phyloP scores from a whole-genome alignment of 2,329 filamentous ascomycete species.

The Penicillium sp. region DNA sequence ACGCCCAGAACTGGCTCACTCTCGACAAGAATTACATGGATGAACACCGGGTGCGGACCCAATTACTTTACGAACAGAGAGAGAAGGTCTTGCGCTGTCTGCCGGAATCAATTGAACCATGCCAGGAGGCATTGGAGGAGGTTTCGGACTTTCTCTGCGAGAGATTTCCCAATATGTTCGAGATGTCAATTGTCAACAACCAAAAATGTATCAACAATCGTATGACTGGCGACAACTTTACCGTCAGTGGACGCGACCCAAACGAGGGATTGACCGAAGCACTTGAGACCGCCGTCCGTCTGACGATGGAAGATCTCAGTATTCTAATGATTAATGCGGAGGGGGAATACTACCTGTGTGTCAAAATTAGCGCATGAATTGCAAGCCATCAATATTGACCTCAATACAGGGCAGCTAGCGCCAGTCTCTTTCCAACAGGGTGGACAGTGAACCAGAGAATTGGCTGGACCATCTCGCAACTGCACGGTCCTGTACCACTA shows the following conservation, averaged over 20 bases:
- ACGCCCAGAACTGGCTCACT: constrained; percentile 49
- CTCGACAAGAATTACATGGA: constrained; percentile 49
- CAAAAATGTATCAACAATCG: constrained; percentile 43
- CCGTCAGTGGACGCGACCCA: constrained; percentile 30
- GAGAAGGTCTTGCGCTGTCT: constrained; percentile 48
- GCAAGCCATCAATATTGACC: constrained; percentile 3
- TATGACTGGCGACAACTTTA: constrained; percentile 46
- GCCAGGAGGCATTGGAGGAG: constrained; percentile 49
- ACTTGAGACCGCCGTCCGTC: constrained; percentile 51
- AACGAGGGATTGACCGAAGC: constrained; percentile 40
- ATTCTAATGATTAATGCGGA: constrained; percentile 49
- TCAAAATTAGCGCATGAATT: neutral
- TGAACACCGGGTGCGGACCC: constrained; percentile 44
- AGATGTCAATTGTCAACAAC: constrained; percentile 26
- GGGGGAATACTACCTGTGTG: constrained; percentile 50
- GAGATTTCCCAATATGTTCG: constrained; percentile 47
- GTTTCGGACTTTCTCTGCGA: constrained; percentile 48
- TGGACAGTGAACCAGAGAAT: constrained; percentile 52
- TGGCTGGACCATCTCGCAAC: constrained; percentile 49
- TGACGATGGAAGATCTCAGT: constrained; percentile 55
- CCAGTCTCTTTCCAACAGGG: constrained; percentile 54
- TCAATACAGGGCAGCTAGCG: constrained; percentile 46
- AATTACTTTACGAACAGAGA: constrained; percentile 41
- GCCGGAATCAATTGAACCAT: constrained; percentile 46
- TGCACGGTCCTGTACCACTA: constrained; percentile 49